Percentiles rank a stretch among this genome's conserved stretches.
Evolutionary conservation across 805 yeast species (phyloP).

Genomic region (Deakozyma indianensis): DNA sequence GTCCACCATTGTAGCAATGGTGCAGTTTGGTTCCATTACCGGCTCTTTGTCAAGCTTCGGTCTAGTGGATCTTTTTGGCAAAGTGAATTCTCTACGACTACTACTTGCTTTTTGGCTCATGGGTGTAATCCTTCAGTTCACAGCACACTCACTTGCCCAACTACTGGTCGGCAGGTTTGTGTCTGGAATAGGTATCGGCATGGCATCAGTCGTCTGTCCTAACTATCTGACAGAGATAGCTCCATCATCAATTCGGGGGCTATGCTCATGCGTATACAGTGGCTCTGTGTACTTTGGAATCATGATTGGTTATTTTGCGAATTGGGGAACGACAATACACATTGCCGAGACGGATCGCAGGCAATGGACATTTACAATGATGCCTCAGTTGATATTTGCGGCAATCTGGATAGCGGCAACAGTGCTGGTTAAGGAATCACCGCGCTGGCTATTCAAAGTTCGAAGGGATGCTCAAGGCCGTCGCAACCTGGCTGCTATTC

Average conservation of each 20-base stretch:
- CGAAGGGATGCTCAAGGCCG: constrained; percentile 29
- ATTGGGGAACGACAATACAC: constrained; percentile 38
- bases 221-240: constrained; percentile 39
- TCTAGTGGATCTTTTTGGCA: constrained; percentile 36
- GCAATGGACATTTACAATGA: constrained; percentile 43
- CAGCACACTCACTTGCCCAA: constrained; percentile 25
- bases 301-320: constrained; percentile 33
- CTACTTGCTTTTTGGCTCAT: constrained; percentile 31
- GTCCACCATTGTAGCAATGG: constrained; percentile 45
- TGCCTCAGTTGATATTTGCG: constrained; percentile 33
- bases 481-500: constrained; percentile 26
- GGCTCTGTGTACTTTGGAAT: constrained; percentile 47
- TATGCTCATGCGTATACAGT: constrained; percentile 37
- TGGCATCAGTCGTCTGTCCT: constrained; percentile 42
- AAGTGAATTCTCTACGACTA: constrained; percentile 32
- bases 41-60: constrained; percentile 37
- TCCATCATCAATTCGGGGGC: constrained; percentile 38
- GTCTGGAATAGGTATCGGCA: constrained; percentile 45
- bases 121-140: constrained; percentile 34
- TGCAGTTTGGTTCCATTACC: constrained; percentile 39
- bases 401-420: constrained; percentile 31
- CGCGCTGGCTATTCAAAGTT: constrained; percentile 36
- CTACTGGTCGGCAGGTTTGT: constrained; percentile 40
- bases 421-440: constrained; percentile 32
- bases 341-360: constrained; percentile 21